Conservation (phyloP, 2,329 filamentous ascomycete species). For the Claviceps purpurea region DNA sequence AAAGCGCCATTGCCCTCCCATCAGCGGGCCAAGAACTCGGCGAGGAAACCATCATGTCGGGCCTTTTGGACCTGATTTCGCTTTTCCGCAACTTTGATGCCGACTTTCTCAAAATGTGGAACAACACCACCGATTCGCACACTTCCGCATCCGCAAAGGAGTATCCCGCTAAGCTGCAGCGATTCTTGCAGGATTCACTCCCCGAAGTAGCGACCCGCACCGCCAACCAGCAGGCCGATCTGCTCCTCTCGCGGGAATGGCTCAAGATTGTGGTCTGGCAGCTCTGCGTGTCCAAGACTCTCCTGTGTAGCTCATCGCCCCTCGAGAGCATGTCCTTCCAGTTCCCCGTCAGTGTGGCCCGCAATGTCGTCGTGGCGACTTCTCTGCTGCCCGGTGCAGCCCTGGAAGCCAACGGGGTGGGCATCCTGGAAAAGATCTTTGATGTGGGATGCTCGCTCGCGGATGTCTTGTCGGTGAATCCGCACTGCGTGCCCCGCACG, state of each 20-base stretch:
- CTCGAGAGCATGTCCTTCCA: constrained; percentile 14
- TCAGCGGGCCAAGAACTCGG: constrained; percentile 6
- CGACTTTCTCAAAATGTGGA: constrained; percentile 17
- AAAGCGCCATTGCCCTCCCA: constrained; percentile 13
- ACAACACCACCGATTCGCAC: constrained; percentile 6
- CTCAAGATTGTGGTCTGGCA: constrained; percentile 17
- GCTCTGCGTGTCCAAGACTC: constrained; percentile 12
- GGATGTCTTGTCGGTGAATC: constrained; percentile 8
- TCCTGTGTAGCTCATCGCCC: constrained; percentile 6
- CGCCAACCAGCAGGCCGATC: constrained; percentile 13
- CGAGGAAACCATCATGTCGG: constrained; percentile 16
- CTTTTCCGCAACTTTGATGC: constrained; percentile 15
- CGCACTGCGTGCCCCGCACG: constrained; percentile 1
- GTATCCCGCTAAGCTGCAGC: constrained; percentile 6
- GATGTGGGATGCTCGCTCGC: constrained; percentile 20
- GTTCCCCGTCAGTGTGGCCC: constrained; percentile 14
- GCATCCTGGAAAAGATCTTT: constrained; percentile 20
- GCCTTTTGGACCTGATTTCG: constrained; percentile 18
- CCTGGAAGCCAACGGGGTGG: constrained; percentile 20
- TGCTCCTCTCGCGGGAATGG: constrained; percentile 15
- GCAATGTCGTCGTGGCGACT: constrained; percentile 13
- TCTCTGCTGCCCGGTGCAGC: constrained; percentile 12
- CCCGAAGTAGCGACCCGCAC: constrained; percentile 7
- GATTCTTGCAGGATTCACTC: constrained; percentile 6
- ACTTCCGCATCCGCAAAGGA: neutral